These are phyloP conservation scores for Penicillium sp. DNA, from an alignment of 2,329 filamentous ascomycete genomes.

Conservation along the genomic window DNA sequence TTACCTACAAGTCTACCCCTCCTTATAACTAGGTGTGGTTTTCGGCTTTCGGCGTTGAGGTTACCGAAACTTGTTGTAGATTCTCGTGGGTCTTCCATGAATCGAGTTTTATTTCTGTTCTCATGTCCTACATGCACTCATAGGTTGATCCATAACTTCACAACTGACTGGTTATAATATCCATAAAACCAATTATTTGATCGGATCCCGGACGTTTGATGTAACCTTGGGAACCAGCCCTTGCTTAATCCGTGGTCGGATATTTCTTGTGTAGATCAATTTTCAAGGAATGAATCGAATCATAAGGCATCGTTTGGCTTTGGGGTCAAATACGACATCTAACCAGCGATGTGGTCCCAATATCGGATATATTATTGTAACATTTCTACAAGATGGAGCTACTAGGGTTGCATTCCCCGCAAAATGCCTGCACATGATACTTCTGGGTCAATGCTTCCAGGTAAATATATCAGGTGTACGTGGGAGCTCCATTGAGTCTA, in stretches of 20 bases:
- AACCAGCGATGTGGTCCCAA: neutral
- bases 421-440: neutral
- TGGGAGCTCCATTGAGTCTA: neutral
- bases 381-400: neutral
- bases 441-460: neutral
- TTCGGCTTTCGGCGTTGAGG: no score
- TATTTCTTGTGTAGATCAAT: neutral
- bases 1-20: neutral
- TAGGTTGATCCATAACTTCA: neutral
- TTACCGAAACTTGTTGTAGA: no score
- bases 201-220: neutral
- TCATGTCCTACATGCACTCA: neutral
- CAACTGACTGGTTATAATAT: neutral
- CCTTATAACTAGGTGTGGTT: no score
- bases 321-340: neutral
- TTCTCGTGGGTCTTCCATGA: neutral
- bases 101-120: neutral
- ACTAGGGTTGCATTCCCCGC: neutral
- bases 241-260: neutral
- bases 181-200: neutral
- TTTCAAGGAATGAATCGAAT: neutral
- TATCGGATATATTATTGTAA: neutral
- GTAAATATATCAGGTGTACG: neutral
- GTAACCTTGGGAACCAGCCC: neutral
- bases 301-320: no score